Base-by-base conservation (phyloP, 164 flowering plant species). In the Nelumbo lutea region DNA sequence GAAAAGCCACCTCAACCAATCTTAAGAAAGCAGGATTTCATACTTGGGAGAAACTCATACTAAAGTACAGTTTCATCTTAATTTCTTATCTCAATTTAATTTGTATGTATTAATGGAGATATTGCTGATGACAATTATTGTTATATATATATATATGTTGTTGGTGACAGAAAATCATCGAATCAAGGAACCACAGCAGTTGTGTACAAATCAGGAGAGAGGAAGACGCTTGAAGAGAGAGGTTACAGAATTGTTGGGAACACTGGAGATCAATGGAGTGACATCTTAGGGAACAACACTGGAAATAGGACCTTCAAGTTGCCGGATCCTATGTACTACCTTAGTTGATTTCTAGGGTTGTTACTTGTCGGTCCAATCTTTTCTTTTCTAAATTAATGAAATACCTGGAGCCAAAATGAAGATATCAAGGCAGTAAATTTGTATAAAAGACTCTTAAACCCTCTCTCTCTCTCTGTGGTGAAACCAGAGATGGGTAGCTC, bases 31-130 rank as follows among this genome's bases (percentile, higher is more conserved):
- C 46, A 4, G 86, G 90, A 2, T 87, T 66, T 51, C 45, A 46
- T 41, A 73, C 72, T 2, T 87, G 90, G 88, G 77, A 72, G 42
- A 82, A 74, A 72, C 82, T 87, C 40, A 78, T 85, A 2, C 76
- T 87, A 57, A 86, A 65, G 87, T 84, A 79, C 77, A 64, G 11
- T 11, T 14, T 42, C 2, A 0, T 59, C 39, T 27, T 62, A 2
- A 41, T 58, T 2, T 64, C 6, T 61, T 42, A 6, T 3, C 40
- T 9, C 2, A 42, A 4, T 5, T 27, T 5, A 42, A 42, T 41
- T 40, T 61, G 9, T 42, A 59, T 27, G 0, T 2, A 57, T 5
- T n/a, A 57, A 10, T 3, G 15, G 15, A n/a, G 15, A 1, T 27
- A 27, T 27, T 27, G 27, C 27, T 27, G 27, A 27, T 27, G 27